Evolutionary conservation across 371 early-diverging fungal genomes (phyloP), one percentile per base, ranked within the genome.

Genomic region (Entomophthora muscae): DNA sequence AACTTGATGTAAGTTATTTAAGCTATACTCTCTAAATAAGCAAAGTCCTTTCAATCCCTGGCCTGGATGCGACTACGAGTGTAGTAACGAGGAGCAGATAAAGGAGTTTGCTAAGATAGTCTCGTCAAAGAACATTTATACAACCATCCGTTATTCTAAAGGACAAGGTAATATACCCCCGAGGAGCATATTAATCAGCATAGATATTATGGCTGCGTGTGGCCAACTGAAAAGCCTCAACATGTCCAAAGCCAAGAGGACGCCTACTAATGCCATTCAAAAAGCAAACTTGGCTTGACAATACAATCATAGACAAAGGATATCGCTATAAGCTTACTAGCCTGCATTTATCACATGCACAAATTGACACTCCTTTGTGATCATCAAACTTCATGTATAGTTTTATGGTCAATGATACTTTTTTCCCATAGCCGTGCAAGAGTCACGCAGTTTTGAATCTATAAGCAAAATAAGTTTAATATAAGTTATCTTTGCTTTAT

Each of bases 171-270:
- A 64, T 26, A 22, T 32, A 28, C 22, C 51, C 27, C 57, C 24
- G 32, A 56, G n/a, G 32, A 42, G 21, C 23, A 33, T 3, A 28
- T 32, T 33, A 63, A 54, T 26, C 66, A 64, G 13, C 69, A 61
- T 59, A 71, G 86, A 86, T 73, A 82, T 86, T 21, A 73, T 86
- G 73, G 87, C 85, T 1, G 86, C 87, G 3, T 86, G 87, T 64
- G 87, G 86, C 0, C 87, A 86, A 64, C 66, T 86, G 23, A 81
- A 80, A 63, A 42, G 42, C 42, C 42, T 42, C 42, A 42, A 42
- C 42, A 42, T 42, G 42, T 42, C 42, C 17, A 42, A 42, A 42
- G 42, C 42, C 42, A 42, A 42, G 42, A 42, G n/a, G n/a, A n/a
- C n/a, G n/a, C n/a, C n/a, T n/a, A n/a, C n/a, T n/a, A n/a, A n/a